Evolutionary conservation across 306 rosid genomes (phyloP), one percentile per base, ranked within the genome.

Genomic region (Quillaja saponaria): DNA sequence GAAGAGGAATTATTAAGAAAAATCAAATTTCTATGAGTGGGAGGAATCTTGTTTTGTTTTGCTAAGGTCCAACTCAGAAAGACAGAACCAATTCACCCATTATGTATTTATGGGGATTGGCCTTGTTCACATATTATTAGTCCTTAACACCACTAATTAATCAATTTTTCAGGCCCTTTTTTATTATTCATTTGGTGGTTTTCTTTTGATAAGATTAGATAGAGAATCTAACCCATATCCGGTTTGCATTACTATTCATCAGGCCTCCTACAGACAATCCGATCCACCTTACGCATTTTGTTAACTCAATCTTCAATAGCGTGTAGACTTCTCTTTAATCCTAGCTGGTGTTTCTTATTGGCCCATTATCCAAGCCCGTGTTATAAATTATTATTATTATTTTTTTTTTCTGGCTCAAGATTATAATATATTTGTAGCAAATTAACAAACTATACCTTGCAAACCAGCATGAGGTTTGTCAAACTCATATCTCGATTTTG

Each of bases 51-150:
- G 28, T 10, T 71, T 17, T 9, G 17, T 13, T 21, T 18, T 38
- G 9, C 41, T 17, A 0, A 0, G 34, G 12, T 68, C 57, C 49
- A 15, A 17, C n/a, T n/a, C n/a, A n/a, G n/a, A n/a, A 19, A 5
- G 9, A 7, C 4, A 13, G 13, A 6, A 8, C 57, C 39, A 67
- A 53, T 63, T 40, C 74, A 35, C 67, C 53, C n/a, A n/a, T n/a
- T n/a, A n/a, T n/a, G n/a, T 49, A 10, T 20, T 14, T 19, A 58
- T 72, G 55, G 71, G 70, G 53, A 49, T 46, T 13, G 57, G 33
- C 55, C 45, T 10, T 14, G 35, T 39, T 42, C 34, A 12, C 28
- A 38, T 49, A n/a, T n/a, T 65, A 39, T 39, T 39, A 3, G 31
- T 49, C 16, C 38, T 4, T 7, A 0, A 8, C 42, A 10, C 10